A percentile compares a stretch with the other conserved stretches of the same genome.
Evolutionary conservation across 768 basidiomycete genomes (phyloP).

Genomic region (Daedalea quercina): DNA sequence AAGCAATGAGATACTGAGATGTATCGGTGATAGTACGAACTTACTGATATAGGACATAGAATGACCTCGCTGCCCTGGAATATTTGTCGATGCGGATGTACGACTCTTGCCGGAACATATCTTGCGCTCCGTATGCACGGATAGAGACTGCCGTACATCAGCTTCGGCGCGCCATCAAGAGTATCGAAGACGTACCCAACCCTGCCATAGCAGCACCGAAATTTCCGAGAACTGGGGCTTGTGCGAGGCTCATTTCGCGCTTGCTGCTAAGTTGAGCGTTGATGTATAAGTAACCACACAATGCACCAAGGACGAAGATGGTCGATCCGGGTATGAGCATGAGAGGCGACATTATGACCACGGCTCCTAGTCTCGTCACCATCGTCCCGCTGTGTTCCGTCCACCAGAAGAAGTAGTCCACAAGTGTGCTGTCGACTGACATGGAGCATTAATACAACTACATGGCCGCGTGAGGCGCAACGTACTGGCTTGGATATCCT

Average conservation of each 20-base stretch:
- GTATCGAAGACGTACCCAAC: constrained; percentile 25
- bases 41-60: constrained; percentile 39
- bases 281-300: constrained; percentile 47
- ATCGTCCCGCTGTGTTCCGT: constrained; percentile 26
- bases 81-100: constrained; percentile 42
- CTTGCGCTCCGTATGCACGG: constrained; percentile 50
- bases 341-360: constrained; percentile 33
- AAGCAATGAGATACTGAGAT: neutral
- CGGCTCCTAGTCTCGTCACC: constrained; percentile 28
- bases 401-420: constrained; percentile 20
- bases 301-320: constrained; percentile 31
- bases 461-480: too few species aligned
- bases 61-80: constrained; percentile 31
- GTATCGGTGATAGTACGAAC: neutral
- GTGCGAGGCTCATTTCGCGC: constrained; percentile 47
- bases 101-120: constrained; percentile 34
- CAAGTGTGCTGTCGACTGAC: constrained; percentile 30
- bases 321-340: constrained; percentile 35
- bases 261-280: constrained; percentile 52
- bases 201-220: constrained; percentile 50
- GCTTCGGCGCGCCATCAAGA: neutral
- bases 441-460: neutral
- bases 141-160: constrained; percentile 31
- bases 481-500: constrained; percentile 45
- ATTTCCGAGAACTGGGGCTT: constrained; percentile 44